These are phyloP conservation scores for Diaporthe sp. DNA, from an alignment of 2,329 filamentous ascomycete species.

Conservation along the genomic window DNA sequence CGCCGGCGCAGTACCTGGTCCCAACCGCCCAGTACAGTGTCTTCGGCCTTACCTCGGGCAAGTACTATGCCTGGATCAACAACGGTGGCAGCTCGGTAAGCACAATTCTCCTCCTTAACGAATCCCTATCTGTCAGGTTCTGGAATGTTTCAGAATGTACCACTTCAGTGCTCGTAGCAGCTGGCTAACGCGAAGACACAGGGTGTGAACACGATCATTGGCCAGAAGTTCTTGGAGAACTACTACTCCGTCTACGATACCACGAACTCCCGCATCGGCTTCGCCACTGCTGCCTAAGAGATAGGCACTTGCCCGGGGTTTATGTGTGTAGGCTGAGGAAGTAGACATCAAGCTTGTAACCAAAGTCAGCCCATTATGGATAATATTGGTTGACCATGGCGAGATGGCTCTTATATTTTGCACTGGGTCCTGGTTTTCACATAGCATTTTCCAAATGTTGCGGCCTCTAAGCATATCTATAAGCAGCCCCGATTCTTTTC, in stretches of 20 bases:
- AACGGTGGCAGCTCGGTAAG: constrained; percentile 42
- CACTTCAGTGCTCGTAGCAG: too few species aligned
- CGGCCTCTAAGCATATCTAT: neutral
- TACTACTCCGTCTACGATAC: constrained; percentile 47
- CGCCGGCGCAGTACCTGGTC: constrained; percentile 45
- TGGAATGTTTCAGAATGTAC: too few species aligned
- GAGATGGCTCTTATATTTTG: neutral
- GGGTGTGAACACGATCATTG: constrained; percentile 46
- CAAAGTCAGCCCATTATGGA: neutral
- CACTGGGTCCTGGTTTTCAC: neutral
- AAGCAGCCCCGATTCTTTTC: neutral
- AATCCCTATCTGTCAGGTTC: too few species aligned
- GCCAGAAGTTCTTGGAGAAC: constrained; percentile 48
- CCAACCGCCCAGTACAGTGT: constrained; percentile 44
- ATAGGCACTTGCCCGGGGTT: too few species aligned
- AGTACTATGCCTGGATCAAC: constrained; percentile 48
- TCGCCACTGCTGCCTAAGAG: constrained; percentile 40
- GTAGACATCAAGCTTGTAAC: neutral
- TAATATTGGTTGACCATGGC: too few species aligned
- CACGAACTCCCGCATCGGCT: constrained; percentile 40
- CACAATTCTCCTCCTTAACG: too few species aligned
- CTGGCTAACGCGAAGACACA: too few species aligned
- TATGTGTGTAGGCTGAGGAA: neutral
- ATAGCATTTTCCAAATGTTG: neutral
- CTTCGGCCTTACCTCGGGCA: constrained; percentile 43